These are phyloP conservation scores for Simmondsia chinensis DNA, from an alignment of 148 eudicot genomes.

Conservation along the genomic window DNA sequence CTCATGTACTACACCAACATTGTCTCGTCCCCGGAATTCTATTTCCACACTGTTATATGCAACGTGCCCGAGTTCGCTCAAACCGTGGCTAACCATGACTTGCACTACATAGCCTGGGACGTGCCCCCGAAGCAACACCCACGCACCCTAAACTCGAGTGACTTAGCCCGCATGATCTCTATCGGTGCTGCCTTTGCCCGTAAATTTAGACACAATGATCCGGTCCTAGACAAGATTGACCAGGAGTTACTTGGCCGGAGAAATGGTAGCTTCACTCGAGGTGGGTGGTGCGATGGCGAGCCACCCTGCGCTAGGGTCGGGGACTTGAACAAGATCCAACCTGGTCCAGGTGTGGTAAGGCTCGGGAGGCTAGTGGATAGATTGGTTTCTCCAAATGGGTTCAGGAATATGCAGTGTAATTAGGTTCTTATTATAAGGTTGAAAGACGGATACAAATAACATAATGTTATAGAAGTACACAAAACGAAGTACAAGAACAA, in stretches of 20 bases:
- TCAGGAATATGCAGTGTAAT: slow-evolving; percentile 38
- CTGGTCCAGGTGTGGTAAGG: slow-evolving; percentile 67
- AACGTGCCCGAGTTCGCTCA: slow-evolving; percentile 54
- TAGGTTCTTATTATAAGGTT: no score
- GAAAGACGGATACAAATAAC: no score
- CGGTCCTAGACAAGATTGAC: slow-evolving; percentile 68
- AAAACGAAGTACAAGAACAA: not conserved
- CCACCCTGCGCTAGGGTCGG: slow-evolving; percentile 60
- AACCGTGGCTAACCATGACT: slow-evolving; percentile 73
- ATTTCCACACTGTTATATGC: slow-evolving; percentile 91
- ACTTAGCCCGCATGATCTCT: slow-evolving; percentile 46
- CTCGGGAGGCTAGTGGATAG: slow-evolving; percentile 44
- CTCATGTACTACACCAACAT: slow-evolving; percentile 96
- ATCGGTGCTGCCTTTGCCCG: slow-evolving; percentile 83
- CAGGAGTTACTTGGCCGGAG: slow-evolving; percentile 41
- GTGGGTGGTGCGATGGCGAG: slow-evolving; percentile 78
- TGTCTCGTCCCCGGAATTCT: slow-evolving; percentile 87
- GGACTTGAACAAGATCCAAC: slow-evolving; percentile 41
- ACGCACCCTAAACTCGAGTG: slow-evolving; percentile 44
- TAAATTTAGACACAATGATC: slow-evolving; percentile 51
- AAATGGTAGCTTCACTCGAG: slow-evolving; percentile 73
- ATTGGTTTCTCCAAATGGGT: slow-evolving; percentile 30
- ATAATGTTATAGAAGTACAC: no score
- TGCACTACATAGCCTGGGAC: slow-evolving; percentile 95
- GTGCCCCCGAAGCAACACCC: slow-evolving; percentile 88